A percentile compares a stretch with the other conserved stretches of the same genome.
phyloP scores from a whole-genome alignment of 352 stramenopile genomes.

The Globisporangium perplexum region DNA sequence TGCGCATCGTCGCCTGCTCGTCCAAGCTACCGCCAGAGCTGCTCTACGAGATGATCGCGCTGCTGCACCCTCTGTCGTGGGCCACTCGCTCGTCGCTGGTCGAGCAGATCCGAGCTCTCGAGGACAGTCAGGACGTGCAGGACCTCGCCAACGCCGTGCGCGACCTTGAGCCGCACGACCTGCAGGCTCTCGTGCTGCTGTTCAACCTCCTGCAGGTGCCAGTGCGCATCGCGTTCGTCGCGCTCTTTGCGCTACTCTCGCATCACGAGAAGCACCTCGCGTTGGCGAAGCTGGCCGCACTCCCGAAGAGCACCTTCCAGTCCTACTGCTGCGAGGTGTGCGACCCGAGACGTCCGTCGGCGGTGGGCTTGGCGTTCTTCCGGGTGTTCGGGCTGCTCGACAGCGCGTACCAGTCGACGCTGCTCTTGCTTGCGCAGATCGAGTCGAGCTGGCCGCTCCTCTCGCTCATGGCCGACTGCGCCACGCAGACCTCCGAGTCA shows the following conservation, averaged over 20 bases:
- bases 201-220: constrained; percentile 32
- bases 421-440: constrained; percentile 34
- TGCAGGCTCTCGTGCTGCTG: constrained; percentile 34
- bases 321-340: constrained; percentile 30
- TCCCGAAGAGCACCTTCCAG: constrained; percentile 36
- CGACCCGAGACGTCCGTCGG: constrained; percentile 9
- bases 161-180: constrained; percentile 27
- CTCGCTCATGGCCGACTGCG: constrained; percentile 24
- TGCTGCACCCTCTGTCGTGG: constrained; percentile 48
- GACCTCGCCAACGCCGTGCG: constrained; percentile 27
- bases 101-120: constrained; percentile 52
- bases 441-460: constrained; percentile 47
- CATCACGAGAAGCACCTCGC: constrained; percentile 17
- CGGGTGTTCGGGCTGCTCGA: constrained; percentile 39
- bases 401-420: constrained; percentile 24
- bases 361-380: constrained; percentile 30
- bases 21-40: constrained; percentile 29
- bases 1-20: constrained; percentile 54
- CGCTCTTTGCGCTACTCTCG: constrained; percentile 25
- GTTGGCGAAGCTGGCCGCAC: constrained; percentile 24
- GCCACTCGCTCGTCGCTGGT: constrained; percentile 46
- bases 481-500: not conserved
- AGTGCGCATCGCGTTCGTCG: constrained; percentile 29
- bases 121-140: constrained; percentile 26
- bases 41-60: constrained; percentile 34